Evolutionary conservation across 2,329 filamentous ascomycete genomes (phyloP).

Genomic region (Sclerotinia glacialis): DNA sequence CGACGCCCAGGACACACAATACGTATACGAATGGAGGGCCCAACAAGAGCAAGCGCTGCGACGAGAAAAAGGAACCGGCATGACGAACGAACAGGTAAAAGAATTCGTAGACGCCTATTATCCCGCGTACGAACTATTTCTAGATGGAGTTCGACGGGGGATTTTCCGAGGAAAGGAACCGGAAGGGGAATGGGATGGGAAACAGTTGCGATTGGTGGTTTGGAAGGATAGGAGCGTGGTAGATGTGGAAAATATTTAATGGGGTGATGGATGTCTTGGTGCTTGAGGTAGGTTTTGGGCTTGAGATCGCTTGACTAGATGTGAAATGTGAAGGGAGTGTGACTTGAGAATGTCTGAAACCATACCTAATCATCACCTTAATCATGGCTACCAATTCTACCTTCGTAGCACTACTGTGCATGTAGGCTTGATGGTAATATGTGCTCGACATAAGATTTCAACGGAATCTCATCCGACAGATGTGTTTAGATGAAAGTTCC

Average conservation of each 20-base stretch:
- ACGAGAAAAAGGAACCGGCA: constrained; percentile 55
- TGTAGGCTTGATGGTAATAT: neutral
- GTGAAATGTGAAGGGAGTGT: too few species aligned
- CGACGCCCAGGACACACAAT: constrained; percentile 59
- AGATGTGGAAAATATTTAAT: constrained; percentile 38
- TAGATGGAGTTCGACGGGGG: constrained; percentile 48
- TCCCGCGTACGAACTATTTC: constrained; percentile 57
- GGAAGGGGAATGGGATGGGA: constrained; percentile 40
- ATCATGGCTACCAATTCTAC: neutral
- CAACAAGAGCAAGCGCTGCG: constrained; percentile 62
- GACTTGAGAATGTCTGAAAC: neutral
- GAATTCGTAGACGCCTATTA: constrained; percentile 61
- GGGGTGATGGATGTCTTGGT: neutral
- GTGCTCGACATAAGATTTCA: neutral
- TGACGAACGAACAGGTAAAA: constrained; percentile 63
- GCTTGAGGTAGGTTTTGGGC: neutral
- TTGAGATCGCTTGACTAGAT: neutral
- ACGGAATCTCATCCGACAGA: neutral
- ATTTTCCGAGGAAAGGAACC: constrained; percentile 41
- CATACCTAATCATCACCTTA: neutral
- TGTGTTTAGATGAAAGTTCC: neutral
- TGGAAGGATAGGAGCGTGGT: constrained; percentile 46
- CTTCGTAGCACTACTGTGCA: too few species aligned
- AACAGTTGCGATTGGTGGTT: constrained; percentile 51
- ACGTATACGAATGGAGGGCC: constrained; percentile 66